Conservation (phyloP, 2,329 filamentous ascomycete species). For the Sphaceloma murrayae region DNA sequence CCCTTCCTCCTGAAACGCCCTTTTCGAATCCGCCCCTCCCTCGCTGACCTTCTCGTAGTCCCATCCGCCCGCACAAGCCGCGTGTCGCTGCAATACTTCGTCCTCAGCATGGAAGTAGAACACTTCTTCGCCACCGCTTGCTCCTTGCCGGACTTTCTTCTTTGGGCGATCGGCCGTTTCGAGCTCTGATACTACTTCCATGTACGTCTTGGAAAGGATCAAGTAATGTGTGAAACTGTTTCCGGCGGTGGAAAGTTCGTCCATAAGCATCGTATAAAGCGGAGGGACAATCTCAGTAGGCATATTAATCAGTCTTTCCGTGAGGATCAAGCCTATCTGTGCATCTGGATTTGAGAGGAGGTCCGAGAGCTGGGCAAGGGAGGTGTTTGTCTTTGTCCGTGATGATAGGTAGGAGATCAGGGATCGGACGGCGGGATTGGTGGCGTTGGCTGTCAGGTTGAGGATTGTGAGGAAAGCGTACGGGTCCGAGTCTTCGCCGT, state of each 20-base stretch:
- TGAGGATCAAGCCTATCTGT: slow-evolving; percentile 76
- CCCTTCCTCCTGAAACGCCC: slow-evolving; percentile 88
- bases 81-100: slow-evolving; percentile 72
- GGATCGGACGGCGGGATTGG: slow-evolving; percentile 61
- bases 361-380: slow-evolving; percentile 40
- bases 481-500: slow-evolving; percentile 83
- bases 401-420: slow-evolving; percentile 61
- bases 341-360: slow-evolving; percentile 32
- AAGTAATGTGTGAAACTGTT: slow-evolving; percentile 92
- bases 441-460: slow-evolving; percentile 67
- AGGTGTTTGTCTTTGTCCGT: slow-evolving; percentile 43
- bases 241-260: slow-evolving; percentile 81
- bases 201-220: slow-evolving; percentile 83
- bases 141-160: slow-evolving; percentile 53
- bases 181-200: slow-evolving; percentile 72
- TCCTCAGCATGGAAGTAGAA: slow-evolving; percentile 97
- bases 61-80: slow-evolving; percentile 59
- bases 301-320: slow-evolving; percentile 92
- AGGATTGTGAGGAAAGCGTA: slow-evolving; percentile 87
- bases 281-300: slow-evolving; percentile 87
- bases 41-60: slow-evolving; percentile 75
- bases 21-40: slow-evolving; percentile 76
- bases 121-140: slow-evolving; percentile 38
- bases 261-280: slow-evolving; percentile 86
- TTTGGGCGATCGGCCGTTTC: slow-evolving; percentile 55